These are phyloP conservation scores for Nitzschia inconspicua DNA, from an alignment of 108 stramenopile genomes.

Conservation along the genomic window DNA sequence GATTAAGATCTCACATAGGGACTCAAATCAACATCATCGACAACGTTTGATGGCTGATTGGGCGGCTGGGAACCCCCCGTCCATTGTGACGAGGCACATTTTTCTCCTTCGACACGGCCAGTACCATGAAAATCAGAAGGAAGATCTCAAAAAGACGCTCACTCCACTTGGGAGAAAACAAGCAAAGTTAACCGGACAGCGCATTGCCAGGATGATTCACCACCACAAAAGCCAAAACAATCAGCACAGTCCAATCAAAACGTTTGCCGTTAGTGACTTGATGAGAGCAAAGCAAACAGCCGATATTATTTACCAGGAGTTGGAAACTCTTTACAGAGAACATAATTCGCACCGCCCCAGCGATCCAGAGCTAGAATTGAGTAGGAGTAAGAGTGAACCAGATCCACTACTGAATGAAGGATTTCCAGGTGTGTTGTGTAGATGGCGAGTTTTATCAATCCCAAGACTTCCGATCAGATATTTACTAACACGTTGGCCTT, in stretches of 20 bases:
- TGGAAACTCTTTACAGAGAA: background rate
- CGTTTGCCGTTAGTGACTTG: constrained; percentile 57
- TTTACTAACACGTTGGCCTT: too few species aligned
- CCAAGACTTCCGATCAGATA: too few species aligned
- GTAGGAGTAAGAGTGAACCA: background rate
- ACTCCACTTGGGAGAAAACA: constrained; percentile 85
- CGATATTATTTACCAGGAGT: constrained; percentile 33
- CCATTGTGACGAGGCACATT: constrained; percentile 86
- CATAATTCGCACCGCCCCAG: background rate
- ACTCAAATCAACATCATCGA: constrained; percentile 21
- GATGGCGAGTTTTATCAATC: too few species aligned
- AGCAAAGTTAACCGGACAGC: constrained; percentile 76
- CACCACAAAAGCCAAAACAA: too few species aligned
- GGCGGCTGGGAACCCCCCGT: too few species aligned
- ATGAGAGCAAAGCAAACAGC: constrained; percentile 62
- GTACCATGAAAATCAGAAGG: constrained; percentile 79
- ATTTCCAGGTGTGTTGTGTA: too few species aligned
- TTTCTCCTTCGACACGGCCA: constrained; percentile 89
- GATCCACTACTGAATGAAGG: background rate
- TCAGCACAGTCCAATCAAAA: too few species aligned
- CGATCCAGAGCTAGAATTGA: background rate
- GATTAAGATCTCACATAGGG: too few species aligned
- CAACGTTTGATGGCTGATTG: constrained; percentile 61
- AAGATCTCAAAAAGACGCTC: constrained; percentile 74
- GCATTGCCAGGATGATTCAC: too few species aligned